Evolutionary conservation across 2,329 filamentous ascomycete genomes (phyloP), one percentile per base, ranked within the genome.

Genomic region (Trichoderma sp.): DNA sequence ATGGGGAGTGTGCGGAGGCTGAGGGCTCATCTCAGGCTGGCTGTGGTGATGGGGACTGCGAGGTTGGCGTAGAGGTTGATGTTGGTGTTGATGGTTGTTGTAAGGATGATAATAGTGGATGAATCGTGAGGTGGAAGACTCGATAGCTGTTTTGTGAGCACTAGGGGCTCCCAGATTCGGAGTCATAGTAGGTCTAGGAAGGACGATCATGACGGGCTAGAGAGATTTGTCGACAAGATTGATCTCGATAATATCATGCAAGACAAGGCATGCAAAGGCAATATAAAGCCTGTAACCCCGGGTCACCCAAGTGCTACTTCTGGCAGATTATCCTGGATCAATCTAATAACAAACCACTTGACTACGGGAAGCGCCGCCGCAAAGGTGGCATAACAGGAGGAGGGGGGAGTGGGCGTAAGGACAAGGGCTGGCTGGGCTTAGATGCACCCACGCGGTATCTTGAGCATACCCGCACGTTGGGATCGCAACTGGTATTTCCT

Each of bases 131-230:
- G 29, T n/a, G 48, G 42, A 59, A 35, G 57, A 60, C 22, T 69
- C 54, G 15, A 61, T 22, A 45, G 45, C 50, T 37, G 59, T 25
- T 56, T 52, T 69, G 64, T 61, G 57, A 52, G 48, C 58, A 52
- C 67, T 69, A 32, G 70, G 70, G 34, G 64, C 69, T 59, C 66
- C 72, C 65, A 69, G 69, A 42, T 59, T 72, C 50, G 73, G 68
- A 50, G 70, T 68, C 52, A 69, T 45, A 8, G 72, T 67, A 32
- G 71, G 73, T 13, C 71, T 72, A 35, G 74, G 71, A 63, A 78
- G 70, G 57, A 76, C 68, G 29, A 78, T 76, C 76, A 78, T 78
- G 54, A 54, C 72, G 57, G 56, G 64, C 34, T 52, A 70, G 39
- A 67, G n/a, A 64, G 64, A 57, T 69, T 61, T n/a, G 35, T 67